Conservation (phyloP, 139 green algal species). For the Dunaliella sp. region DNA sequence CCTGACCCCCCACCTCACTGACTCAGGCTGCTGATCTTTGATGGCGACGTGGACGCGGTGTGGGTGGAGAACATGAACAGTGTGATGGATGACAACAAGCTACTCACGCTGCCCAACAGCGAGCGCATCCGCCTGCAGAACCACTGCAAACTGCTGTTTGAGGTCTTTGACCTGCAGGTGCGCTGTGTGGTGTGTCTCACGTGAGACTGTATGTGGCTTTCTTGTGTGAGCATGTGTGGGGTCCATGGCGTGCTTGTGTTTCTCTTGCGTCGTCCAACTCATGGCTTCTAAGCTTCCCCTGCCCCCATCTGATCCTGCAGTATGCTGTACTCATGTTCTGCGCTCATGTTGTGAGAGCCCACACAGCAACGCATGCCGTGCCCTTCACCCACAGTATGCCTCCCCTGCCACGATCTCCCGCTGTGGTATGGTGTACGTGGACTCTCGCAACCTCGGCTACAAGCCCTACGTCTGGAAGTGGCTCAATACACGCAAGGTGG, state of each 20-base stretch:
- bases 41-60: conserved; percentile 83
- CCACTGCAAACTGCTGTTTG: conserved; percentile 80
- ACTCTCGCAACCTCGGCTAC: conserved; percentile 84
- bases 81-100: conserved; percentile 89
- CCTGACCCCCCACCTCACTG: no score
- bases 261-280: no score
- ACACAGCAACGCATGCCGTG: no score
- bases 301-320: no score
- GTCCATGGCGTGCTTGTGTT: no score
- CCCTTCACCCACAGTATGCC: conserved; percentile 49
- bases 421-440: conserved; percentile 90
- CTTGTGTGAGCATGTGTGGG: no score
- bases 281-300: no score
- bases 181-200: no score
- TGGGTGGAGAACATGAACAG: conserved; percentile 92
- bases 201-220: no score
- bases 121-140: conserved; percentile 80
- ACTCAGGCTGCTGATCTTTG: conserved; percentile 74
- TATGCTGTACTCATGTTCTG: no score
- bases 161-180: conserved; percentile 61
- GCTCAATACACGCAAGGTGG: conserved; percentile 48
- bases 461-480: conserved; percentile 75
- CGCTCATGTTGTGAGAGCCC: no score
- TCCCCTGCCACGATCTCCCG: conserved; percentile 73
- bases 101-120: conserved; percentile 83